phyloP scores from a whole-genome alignment of 2,329 filamentous ascomycete genomes.

The Endothia cerciana region DNA sequence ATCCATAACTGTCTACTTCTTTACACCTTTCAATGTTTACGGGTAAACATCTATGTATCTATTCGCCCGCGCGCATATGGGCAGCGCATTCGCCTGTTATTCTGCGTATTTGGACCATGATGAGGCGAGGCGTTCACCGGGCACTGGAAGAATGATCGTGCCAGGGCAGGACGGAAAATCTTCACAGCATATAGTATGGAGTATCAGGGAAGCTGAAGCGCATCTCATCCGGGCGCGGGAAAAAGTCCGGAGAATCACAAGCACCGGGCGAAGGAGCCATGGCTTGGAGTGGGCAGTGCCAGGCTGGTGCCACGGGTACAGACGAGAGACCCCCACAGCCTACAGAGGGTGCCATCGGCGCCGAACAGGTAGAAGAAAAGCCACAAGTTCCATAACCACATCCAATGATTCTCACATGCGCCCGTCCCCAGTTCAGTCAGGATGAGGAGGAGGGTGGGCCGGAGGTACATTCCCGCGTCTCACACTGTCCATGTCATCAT shows the following conservation, averaged over 20 bases:
- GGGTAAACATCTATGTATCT: slow-evolving; percentile 5
- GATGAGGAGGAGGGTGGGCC: not conserved
- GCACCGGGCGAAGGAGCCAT: slow-evolving; percentile 1
- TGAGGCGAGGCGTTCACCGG: slow-evolving; percentile 3
- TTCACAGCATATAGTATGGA: not conserved
- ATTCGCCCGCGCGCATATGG: not conserved
- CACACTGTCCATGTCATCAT: not conserved
- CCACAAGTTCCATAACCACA: not conserved
- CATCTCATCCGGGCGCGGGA: not conserved
- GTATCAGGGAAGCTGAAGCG: not conserved
- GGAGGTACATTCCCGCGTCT: not conserved
- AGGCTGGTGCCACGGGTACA: slow-evolving; percentile 20
- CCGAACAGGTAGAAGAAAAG: slow-evolving; percentile 6
- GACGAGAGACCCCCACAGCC: slow-evolving; percentile 11
- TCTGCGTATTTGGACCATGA: not conserved
- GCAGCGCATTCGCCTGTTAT: not conserved
- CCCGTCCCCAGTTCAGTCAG: not conserved
- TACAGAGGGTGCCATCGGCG: slow-evolving; percentile 1
- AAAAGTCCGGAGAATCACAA: not conserved
- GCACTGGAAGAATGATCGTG: not conserved
- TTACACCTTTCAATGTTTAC: slow-evolving; percentile 17
- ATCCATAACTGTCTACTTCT: slow-evolving; percentile 26
- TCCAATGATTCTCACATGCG: not conserved
- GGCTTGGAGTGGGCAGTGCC: slow-evolving; percentile 8
- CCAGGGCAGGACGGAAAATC: not conserved